Evolutionary conservation across 257 asterid species (phyloP).

Genomic region (Coffea canephora): DNA sequence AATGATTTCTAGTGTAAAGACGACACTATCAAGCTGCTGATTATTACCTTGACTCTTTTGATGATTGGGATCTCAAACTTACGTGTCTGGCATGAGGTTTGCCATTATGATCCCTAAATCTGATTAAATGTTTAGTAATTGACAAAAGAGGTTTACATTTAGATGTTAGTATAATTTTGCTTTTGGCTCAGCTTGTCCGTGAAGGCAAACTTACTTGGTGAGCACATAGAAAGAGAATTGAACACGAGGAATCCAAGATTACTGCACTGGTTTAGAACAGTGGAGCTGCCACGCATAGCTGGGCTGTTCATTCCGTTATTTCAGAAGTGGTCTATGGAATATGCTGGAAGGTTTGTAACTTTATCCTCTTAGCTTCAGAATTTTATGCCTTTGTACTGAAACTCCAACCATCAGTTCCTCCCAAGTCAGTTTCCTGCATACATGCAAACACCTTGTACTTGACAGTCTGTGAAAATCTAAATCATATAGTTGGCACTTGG

Average conservation of each 20-base stretch:
- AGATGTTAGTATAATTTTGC: neutral
- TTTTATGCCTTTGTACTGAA: neutral
- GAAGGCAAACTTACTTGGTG: constrained; percentile 43
- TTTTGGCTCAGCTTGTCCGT: constrained; percentile 55
- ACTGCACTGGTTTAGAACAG: constrained; percentile 63
- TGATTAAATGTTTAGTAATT: neutral
- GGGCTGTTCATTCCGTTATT: constrained; percentile 62
- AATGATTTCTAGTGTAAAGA: neutral
- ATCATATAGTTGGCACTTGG: constrained; percentile 21
- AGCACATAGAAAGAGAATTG: constrained; percentile 54
- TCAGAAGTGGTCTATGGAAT: constrained; percentile 81
- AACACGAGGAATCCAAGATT: constrained; percentile 44
- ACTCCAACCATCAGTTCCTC: constrained; percentile 7
- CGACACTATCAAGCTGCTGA: neutral
- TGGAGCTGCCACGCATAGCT: constrained; percentile 61
- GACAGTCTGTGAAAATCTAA: constrained; percentile 25
- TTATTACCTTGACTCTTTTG: neutral
- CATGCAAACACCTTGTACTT: neutral
- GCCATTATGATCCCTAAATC: neutral
- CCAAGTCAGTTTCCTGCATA: neutral
- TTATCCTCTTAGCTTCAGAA: neutral
- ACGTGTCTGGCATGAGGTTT: neutral
- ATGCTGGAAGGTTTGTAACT: constrained; percentile 66
- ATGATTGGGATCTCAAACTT: neutral
- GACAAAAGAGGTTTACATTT: neutral